These are phyloP conservation scores for Teratosphaeria pseudoeucalypti DNA, from an alignment of 2,329 filamentous ascomycete species.

Conservation along the genomic window DNA sequence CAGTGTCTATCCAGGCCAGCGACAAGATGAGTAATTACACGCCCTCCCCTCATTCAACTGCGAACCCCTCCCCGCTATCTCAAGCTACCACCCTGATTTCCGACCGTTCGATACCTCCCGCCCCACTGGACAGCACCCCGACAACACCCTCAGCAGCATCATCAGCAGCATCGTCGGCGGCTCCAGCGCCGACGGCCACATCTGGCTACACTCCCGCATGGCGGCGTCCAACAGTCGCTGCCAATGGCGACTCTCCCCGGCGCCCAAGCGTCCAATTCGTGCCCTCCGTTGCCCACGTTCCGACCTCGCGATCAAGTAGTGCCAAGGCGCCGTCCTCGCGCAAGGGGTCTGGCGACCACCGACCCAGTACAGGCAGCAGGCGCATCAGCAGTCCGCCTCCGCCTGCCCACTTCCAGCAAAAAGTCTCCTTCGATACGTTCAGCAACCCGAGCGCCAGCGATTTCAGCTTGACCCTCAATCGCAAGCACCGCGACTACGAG, in stretches of 20 bases:
- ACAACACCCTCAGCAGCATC: slow-evolving; percentile 1
- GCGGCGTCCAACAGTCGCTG: slow-evolving; percentile 21
- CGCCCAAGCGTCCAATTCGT: slow-evolving; percentile 28
- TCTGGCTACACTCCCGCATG: slow-evolving; percentile 21
- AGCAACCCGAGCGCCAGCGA: slow-evolving; percentile 55
- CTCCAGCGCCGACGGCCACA: slow-evolving; percentile 1
- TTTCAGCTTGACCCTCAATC: slow-evolving; percentile 71
- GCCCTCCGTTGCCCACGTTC: slow-evolving; percentile 14
- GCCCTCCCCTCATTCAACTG: slow-evolving; percentile 13
- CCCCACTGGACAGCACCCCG: slow-evolving; percentile 11
- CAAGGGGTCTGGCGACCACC: neutral
- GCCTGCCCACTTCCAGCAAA: slow-evolving; percentile 49
- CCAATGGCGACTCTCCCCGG: slow-evolving; percentile 12
- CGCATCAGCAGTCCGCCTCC: slow-evolving; percentile 24
- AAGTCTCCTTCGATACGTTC: slow-evolving; percentile 68
- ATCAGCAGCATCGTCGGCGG: neutral
- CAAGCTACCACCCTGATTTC: slow-evolving; percentile 10
- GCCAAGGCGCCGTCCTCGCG: slow-evolving; percentile 17
- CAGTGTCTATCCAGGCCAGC: neutral
- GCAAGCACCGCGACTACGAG: slow-evolving; percentile 78
- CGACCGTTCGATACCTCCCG: slow-evolving; percentile 16
- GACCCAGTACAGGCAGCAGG: slow-evolving; percentile 7
- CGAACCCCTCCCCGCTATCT: slow-evolving; percentile 3
- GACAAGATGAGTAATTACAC: neutral
- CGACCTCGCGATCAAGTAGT: slow-evolving; percentile 18